Evolutionary conservation across 1,284 basidiomycete genomes (phyloP).

Genomic region (Malassezia dermatis): DNA sequence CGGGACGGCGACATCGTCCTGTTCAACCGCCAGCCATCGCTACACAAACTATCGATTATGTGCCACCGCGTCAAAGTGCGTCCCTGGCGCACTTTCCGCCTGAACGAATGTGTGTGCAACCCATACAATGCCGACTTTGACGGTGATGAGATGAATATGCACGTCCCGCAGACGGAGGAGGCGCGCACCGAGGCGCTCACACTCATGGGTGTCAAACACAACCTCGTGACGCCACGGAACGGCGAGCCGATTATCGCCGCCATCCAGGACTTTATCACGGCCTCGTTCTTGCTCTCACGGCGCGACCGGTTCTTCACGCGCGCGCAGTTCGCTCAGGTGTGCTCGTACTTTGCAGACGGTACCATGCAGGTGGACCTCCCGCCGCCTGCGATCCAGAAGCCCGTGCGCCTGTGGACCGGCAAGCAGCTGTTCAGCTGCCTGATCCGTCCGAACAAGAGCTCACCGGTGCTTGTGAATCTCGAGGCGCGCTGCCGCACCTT

Average conservation of each 20-base stretch:
- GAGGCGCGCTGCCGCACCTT: slow-evolving; percentile 92
- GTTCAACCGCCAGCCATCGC: slow-evolving; percentile 96
- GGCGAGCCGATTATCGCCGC: slow-evolving; percentile 46
- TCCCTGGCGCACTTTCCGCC: slow-evolving; percentile 90
- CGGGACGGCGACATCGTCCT: slow-evolving; percentile 92
- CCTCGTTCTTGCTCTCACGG: slow-evolving; percentile 84
- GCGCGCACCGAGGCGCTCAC: slow-evolving; percentile 93
- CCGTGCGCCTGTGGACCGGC: slow-evolving; percentile 86
- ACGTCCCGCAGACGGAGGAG: slow-evolving; percentile 98
- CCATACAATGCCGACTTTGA: slow-evolving; percentile 99
- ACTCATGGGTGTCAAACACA: slow-evolving; percentile 95
- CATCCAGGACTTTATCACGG: slow-evolving; percentile 47
- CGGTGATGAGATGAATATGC: slow-evolving; percentile 98
- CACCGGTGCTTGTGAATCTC: slow-evolving; percentile 70
- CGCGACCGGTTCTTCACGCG: slow-evolving; percentile 90
- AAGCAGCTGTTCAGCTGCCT: slow-evolving; percentile 96
- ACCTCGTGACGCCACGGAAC: slow-evolving; percentile 63
- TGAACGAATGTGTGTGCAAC: slow-evolving; percentile 98
- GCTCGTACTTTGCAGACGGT: slow-evolving; percentile 86
- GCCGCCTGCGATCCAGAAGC: slow-evolving; percentile 88
- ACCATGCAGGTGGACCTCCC: slow-evolving; percentile 87
- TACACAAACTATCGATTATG: slow-evolving; percentile 77
- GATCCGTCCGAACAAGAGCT: slow-evolving; percentile 81
- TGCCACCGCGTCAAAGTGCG: slow-evolving; percentile 91
- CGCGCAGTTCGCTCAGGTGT: slow-evolving; percentile 89